phyloP scores from a whole-genome alignment of 495 filamentous ascomycete species.

The Trichoderma asperelloides region DNA sequence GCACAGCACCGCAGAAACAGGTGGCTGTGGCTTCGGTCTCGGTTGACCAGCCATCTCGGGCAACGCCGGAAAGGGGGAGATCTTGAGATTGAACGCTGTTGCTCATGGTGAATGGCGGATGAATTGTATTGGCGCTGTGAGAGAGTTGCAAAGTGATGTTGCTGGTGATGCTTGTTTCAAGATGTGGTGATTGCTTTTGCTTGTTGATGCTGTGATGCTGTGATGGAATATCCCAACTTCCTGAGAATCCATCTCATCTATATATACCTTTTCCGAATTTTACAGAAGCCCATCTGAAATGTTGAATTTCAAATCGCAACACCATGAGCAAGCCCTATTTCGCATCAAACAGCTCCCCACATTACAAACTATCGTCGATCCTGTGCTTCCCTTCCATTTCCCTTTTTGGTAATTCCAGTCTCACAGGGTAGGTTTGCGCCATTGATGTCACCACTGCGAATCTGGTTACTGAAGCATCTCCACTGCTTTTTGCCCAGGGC shows the following conservation, averaged over 20 bases:
- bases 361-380: not conserved
- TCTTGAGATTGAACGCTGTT: not conserved
- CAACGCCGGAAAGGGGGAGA: constrained; percentile 19
- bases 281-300: not conserved
- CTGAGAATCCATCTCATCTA: not conserved
- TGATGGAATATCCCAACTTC: not conserved
- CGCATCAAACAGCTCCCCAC: not conserved
- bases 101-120: not conserved
- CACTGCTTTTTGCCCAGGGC: not conserved
- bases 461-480: no score
- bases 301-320: not conserved
- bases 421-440: not conserved
- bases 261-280: not conserved
- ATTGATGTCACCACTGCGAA: not conserved
- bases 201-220: not conserved
- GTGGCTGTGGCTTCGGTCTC: constrained; percentile 43
- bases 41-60: constrained; percentile 28
- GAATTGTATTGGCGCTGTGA: not conserved
- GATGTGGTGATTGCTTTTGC: not conserved
- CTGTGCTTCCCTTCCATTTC: constrained; percentile 12
- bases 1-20: constrained; percentile 47
- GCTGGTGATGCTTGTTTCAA: not conserved
- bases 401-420: not conserved
- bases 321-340: not conserved
- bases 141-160: not conserved